Base-by-base conservation (phyloP, 805 yeast genomes). In the Lipomyces yamanashiensis region DNA sequence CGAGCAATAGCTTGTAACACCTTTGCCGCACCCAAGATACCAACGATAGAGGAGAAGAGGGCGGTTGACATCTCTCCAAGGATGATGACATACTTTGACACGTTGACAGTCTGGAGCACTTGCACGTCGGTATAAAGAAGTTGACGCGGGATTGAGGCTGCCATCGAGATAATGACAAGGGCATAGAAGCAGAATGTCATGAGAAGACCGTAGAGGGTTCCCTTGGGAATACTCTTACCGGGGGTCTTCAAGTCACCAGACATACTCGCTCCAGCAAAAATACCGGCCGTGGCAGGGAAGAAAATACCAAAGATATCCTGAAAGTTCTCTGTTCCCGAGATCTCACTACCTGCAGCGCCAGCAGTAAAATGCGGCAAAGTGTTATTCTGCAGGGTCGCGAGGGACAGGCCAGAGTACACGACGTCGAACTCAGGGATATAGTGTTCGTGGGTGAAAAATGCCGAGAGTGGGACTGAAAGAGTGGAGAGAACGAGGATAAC, bases 221-320 rank as follows among this genome's bases (percentile, higher is more conserved):
- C 99, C 64, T 83, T 82, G 0, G 99, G 99, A 52, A 95, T 95
- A 0, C 96, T 85, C 71, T 84, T 85, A 0, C 97, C 90, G 0
- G 99, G 99, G 60, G 83, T 86, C 61, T 83, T 79, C 67, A 95
- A 80, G 71, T 92, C 97, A 19, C 99, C 98, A 47, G 97, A 91
- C 99, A 95, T 95, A 28, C 96, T 89, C 1, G 99, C 98, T 17
- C 99, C 99, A 1, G 99, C 98, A 75, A 95, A 88, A 34, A 95
- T 92, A 62, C 99, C 99, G 7, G 98, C 97, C 0, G 99, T 93
- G 0, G 99, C 97, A 10, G 99, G 98, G 79, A 95, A 95, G 74
- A 95, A 91, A 51, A 95, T 90, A 2, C 98, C 98, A 82, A 95
- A 95, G 67, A 96, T 77, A 73, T 89, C 88, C 59, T 87, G 85